phyloP scores from a whole-genome alignment of 768 basidiomycete species.

The Roridomyces roridus region DNA sequence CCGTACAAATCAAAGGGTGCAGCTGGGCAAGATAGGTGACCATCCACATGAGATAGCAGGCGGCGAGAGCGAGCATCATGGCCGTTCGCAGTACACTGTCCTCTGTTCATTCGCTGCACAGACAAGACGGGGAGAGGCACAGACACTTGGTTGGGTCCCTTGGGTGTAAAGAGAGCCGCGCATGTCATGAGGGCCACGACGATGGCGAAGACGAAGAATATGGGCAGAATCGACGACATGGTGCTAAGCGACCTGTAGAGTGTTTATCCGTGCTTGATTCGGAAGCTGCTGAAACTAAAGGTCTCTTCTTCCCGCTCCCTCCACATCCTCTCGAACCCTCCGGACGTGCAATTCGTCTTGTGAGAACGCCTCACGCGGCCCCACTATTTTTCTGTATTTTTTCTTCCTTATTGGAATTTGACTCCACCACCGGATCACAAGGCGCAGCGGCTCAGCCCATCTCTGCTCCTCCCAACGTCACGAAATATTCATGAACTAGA shows the following conservation, averaged over 20 bases:
- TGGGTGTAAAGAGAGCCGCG: slow-evolving; percentile 75
- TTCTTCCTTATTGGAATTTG: no score
- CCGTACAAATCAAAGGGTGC: slow-evolving; percentile 86
- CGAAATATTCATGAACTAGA: slow-evolving; percentile 18
- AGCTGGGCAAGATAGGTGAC: slow-evolving; percentile 96
- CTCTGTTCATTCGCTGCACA: neutral
- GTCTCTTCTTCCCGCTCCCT: no score
- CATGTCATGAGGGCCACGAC: slow-evolving; percentile 68
- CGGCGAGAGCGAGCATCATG: slow-evolving; percentile 76
- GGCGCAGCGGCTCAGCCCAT: neutral
- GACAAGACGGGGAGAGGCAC: slow-evolving; percentile 28
- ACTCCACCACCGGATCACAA: no score
- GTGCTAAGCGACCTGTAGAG: slow-evolving; percentile 10
- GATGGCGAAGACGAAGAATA: slow-evolving; percentile 70
- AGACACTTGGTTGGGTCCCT: slow-evolving; percentile 91
- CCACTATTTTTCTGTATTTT: no score
- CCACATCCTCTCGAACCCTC: no score
- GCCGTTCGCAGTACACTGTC: slow-evolving; percentile 82
- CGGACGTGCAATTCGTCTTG: no score
- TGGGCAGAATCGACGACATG: slow-evolving; percentile 77
- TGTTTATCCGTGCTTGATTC: neutral
- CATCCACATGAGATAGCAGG: slow-evolving; percentile 96
- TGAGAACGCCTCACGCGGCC: no score
- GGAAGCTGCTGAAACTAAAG: neutral
- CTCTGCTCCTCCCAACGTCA: slow-evolving; percentile 13